Conservation (phyloP, 805 yeast genomes). For the Barnettozyma pratensis region DNA sequence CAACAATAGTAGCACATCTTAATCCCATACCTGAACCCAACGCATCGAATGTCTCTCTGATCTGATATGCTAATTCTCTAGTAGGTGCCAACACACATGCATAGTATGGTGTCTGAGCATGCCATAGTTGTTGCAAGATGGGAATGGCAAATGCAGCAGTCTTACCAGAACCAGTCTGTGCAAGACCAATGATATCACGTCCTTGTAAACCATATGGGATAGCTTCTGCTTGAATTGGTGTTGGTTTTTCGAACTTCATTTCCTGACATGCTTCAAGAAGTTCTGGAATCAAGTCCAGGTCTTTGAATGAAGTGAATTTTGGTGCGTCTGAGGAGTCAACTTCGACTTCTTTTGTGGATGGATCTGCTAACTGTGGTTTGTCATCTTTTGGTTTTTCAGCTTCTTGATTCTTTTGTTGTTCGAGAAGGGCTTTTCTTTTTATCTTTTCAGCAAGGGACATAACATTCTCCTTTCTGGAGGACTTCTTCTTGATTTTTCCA, state of each 20-base stretch:
- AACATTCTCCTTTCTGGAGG: conserved; percentile 30
- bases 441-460: conserved; percentile 55
- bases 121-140: conserved; percentile 84
- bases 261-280: conserved; percentile 72
- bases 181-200: conserved; percentile 90
- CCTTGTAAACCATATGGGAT: conserved; percentile 90
- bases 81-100: conserved; percentile 88
- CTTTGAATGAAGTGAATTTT: conserved; percentile 39
- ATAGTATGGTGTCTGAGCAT: conserved; percentile 81
- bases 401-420: conserved; percentile 9
- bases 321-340: conserved; percentile 15
- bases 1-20: conserved; percentile 84
- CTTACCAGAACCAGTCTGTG: conserved; percentile 97
- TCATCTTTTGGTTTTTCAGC: conserved; percentile 3
- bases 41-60: conserved; percentile 93
- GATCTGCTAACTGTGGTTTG: conserved; percentile 2
- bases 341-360: conserved; percentile 12
- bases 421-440: conserved; percentile 34
- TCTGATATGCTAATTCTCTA: conserved; percentile 80
- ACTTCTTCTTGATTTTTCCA: conserved; percentile 18
- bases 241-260: conserved; percentile 75
- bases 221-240: conserved; percentile 90
- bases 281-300: conserved; percentile 68
- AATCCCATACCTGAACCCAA: conserved; percentile 89
- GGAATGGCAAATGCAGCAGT: conserved; percentile 99